A percentile compares a stretch with the other conserved stretches of the same genome.
These are phyloP conservation scores for Berberis vulgaris DNA, from an alignment of 164 flowering plant species.

Conservation along the genomic window DNA sequence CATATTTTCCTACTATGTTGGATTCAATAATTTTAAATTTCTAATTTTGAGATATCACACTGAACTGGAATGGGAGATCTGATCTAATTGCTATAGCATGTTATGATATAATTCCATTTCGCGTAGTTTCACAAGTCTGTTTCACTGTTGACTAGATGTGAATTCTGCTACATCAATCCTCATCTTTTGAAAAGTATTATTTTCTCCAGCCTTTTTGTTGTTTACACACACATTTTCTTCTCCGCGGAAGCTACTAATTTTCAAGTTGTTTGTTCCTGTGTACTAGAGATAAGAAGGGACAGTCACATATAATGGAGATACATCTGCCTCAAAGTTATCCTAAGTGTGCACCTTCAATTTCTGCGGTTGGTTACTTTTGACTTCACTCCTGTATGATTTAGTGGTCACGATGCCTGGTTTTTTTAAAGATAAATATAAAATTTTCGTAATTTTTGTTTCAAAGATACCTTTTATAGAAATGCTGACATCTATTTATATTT, in stretches of 20 bases:
- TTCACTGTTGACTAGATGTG: no score
- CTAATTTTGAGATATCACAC: background rate
- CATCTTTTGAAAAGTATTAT: no score
- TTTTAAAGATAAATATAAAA: background rate
- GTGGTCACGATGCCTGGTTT: background rate
- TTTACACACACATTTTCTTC: no score
- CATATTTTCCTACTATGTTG: background rate
- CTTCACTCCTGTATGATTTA: background rate
- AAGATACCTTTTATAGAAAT: no score
- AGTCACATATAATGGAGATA: slow-evolving; percentile 46
- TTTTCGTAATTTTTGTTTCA: no score
- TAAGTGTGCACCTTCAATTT: slow-evolving; percentile 41
- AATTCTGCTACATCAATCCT: no score
- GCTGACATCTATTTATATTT: background rate
- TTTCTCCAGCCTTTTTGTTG: no score
- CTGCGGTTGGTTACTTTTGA: slow-evolving; percentile 42
- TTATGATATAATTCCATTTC: no score
- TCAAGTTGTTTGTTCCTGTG: slow-evolving; percentile 3
- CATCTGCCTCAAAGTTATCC: slow-evolving; percentile 51
- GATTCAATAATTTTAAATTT: background rate
- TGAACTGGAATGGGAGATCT: no score
- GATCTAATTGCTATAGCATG: no score
- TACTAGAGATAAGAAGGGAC: slow-evolving; percentile 49
- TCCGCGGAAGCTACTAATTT: background rate
- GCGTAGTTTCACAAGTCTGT: no score